Evolutionary conservation across 495 filamentous ascomycete genomes (phyloP).

Genomic region (Aspergillus incahuasiensis): DNA sequence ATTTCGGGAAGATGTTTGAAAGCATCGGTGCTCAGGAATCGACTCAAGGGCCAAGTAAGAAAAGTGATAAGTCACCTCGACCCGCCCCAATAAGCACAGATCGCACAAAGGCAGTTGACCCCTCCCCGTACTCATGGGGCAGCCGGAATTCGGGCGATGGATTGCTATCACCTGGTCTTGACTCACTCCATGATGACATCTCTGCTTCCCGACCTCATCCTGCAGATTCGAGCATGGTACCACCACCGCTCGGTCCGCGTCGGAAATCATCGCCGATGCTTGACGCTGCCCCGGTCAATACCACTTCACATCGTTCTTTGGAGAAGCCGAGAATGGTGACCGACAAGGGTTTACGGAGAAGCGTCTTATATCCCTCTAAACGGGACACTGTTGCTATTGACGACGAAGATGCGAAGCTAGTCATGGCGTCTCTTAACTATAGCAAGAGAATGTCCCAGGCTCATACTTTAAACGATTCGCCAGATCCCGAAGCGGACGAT

Average conservation of each 20-base stretch:
- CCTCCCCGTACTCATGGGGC: constrained; percentile 63
- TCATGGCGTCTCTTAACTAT: constrained; percentile 53
- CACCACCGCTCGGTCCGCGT: constrained; percentile 4
- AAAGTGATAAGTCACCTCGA: constrained; percentile 20
- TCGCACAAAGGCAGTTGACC: constrained; percentile 48
- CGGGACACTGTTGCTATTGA: constrained; percentile 46
- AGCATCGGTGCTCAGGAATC: constrained; percentile 47
- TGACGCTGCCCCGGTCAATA: constrained; percentile 21
- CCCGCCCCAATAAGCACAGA: constrained; percentile 59
- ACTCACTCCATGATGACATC: constrained; percentile 20
- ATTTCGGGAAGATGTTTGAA: constrained; percentile 67
- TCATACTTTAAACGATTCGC: constrained; percentile 21
- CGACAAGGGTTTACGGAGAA: constrained; percentile 45
- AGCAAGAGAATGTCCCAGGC: constrained; percentile 33
- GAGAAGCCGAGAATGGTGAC: constrained; percentile 26
- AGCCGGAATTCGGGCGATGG: constrained; percentile 64
- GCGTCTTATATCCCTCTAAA: constrained; percentile 39
- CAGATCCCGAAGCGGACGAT: constrained; percentile 27
- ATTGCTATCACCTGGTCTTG: constrained; percentile 40
- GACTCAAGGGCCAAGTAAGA: constrained; percentile 13
- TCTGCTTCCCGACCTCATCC: neutral
- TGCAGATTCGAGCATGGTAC: neutral
- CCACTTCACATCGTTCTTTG: constrained; percentile 36
- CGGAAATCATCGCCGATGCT: constrained; percentile 24
- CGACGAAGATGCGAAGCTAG: constrained; percentile 65